A percentile compares a stretch with the other conserved stretches of the same genome.
Evolutionary conservation across 2,329 filamentous ascomycete species (phyloP).

Genomic region (Remersonia thermophila): DNA sequence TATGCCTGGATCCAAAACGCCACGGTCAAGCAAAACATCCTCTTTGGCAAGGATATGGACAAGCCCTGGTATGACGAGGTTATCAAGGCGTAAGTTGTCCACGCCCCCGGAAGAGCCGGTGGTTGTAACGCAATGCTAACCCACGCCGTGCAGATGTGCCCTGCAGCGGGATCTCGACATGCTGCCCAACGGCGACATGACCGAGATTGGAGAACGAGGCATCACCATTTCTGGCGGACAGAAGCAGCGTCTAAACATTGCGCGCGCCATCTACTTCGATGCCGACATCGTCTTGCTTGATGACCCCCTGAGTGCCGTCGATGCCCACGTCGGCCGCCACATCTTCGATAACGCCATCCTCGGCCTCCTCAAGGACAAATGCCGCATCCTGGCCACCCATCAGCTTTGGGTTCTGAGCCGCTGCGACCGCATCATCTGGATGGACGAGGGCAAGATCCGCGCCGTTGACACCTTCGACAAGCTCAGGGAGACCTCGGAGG

Average conservation of each 20-base stretch:
- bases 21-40: constrained; percentile 75
- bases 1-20: constrained; percentile 98
- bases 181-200: constrained; percentile 77
- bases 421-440: constrained; percentile 86
- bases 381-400: constrained; percentile 83
- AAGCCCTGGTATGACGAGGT: constrained; percentile 71
- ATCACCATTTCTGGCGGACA: constrained; percentile 94
- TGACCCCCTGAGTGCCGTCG: constrained; percentile 56
- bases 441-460: constrained; percentile 74
- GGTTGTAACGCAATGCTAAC: constrained; percentile 1
- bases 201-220: constrained; percentile 88
- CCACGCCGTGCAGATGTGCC: constrained; percentile 47
- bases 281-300: constrained; percentile 58
- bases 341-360: constrained; percentile 93
- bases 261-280: constrained; percentile 62
- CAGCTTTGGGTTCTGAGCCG: constrained; percentile 85
- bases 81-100: constrained; percentile 59
- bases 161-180: constrained; percentile 79
- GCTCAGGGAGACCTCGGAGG: constrained; percentile 65
- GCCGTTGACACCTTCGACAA: constrained; percentile 84
- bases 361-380: constrained; percentile 78
- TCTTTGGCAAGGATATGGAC: constrained; percentile 73
- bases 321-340: constrained; percentile 57
- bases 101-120: too few species aligned
- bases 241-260: constrained; percentile 91